Evolutionary conservation across 1,284 basidiomycete species (phyloP).

Genomic region (Clitocybe nebularis): DNA sequence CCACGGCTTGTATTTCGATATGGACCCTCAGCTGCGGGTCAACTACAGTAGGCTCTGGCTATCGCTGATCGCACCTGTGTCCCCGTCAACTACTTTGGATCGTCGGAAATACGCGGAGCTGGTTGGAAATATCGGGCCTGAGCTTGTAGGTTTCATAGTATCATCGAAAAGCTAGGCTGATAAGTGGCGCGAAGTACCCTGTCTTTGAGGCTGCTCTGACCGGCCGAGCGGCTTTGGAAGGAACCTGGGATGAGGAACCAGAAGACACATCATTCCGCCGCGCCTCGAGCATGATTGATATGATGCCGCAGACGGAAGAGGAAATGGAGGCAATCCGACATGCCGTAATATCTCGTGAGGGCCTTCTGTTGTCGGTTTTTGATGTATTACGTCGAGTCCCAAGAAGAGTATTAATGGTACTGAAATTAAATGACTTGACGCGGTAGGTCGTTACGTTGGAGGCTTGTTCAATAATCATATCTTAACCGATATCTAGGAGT

Average conservation of each 20-base stretch:
- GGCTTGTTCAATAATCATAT: not conserved
- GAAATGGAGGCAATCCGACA: conserved; percentile 78
- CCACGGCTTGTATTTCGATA: conserved; percentile 90
- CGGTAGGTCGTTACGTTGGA: conserved; percentile 34
- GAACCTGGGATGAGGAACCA: conserved; percentile 44
- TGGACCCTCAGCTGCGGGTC: conserved; percentile 73
- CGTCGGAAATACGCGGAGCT: conserved; percentile 82
- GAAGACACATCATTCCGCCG: conserved; percentile 42
- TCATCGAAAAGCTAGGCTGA: too few species aligned
- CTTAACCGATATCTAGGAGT: conserved; percentile 38
- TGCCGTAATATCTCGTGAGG: conserved; percentile 79
- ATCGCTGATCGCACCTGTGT: conserved; percentile 73
- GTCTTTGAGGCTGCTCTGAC: conserved; percentile 86
- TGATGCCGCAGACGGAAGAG: conserved; percentile 60
- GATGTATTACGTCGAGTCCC: conserved; percentile 82
- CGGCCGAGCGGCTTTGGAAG: conserved; percentile 62
- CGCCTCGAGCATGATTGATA: conserved; percentile 73
- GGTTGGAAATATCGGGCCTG: conserved; percentile 87
- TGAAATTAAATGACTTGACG: conserved; percentile 83
- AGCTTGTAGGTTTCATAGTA: conserved; percentile 67
- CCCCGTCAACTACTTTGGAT: conserved; percentile 58
- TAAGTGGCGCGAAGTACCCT: conserved; percentile 51
- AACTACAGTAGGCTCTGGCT: conserved; percentile 86
- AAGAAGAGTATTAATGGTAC: conserved; percentile 81
- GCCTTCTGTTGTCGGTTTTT: conserved; percentile 79